Conservation (phyloP, 148 eudicot species). For the Simmondsia chinensis region DNA sequence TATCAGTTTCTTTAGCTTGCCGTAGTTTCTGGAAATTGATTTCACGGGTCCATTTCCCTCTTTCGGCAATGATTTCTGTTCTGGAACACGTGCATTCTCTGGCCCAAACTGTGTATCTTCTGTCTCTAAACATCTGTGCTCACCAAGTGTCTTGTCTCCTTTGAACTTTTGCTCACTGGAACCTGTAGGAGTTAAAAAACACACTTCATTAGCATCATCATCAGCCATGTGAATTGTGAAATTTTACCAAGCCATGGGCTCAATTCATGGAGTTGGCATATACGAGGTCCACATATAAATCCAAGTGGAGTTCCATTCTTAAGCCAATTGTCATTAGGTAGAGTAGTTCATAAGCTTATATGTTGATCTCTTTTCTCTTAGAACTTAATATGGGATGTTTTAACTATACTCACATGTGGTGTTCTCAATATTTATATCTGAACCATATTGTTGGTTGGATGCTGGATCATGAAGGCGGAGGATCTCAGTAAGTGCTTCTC, state of each 20-base stretch:
- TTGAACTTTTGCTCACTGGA: constrained; percentile 1
- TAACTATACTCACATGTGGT: no score
- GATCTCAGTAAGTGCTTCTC: constrained; percentile 29
- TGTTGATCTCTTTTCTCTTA: no score
- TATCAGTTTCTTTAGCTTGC: constrained; percentile 59
- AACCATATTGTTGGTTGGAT: constrained; percentile 8
- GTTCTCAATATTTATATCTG: no score
- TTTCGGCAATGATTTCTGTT: constrained; percentile 15
- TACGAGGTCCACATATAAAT: no score
- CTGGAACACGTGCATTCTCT: constrained; percentile 4
- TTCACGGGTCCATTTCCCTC: constrained; percentile 20
- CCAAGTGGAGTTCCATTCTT: no score
- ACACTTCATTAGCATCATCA: not conserved
- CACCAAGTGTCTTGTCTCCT: constrained; percentile 3
- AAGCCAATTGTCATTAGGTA: no score
- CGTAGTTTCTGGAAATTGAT: constrained; percentile 44
- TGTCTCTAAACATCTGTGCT: constrained; percentile 11
- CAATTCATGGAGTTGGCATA: no score
- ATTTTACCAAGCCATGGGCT: no score
- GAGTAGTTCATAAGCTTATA: no score
- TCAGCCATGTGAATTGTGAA: constrained; percentile 3
- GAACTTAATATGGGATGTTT: no score
- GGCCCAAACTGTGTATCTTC: constrained; percentile 6
- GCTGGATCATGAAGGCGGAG: constrained; percentile 15
- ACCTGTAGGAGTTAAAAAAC: constrained; percentile 3